These are phyloP conservation scores for Monilinia fructicola DNA, from an alignment of 2,329 filamentous ascomycete species.

Conservation along the genomic window DNA sequence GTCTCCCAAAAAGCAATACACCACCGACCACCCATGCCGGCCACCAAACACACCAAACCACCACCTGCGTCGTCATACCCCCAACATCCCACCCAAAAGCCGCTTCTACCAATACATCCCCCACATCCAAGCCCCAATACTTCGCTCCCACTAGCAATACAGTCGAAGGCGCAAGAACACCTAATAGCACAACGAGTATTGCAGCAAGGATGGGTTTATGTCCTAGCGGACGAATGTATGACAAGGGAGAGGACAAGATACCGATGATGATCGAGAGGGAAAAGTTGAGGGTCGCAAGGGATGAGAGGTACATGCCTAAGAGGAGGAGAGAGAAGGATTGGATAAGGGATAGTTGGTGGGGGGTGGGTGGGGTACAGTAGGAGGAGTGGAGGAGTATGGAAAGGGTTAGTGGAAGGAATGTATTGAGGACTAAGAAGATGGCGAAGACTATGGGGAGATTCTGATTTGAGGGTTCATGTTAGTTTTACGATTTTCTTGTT, in stretches of 20 bases:
- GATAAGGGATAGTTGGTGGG: slow-evolving; percentile 73
- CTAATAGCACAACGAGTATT: slow-evolving; percentile 53
- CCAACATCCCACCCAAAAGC: slow-evolving; percentile 87
- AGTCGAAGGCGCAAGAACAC: slow-evolving; percentile 59
- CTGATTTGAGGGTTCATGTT: slow-evolving; percentile 43
- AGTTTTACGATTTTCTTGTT: neutral
- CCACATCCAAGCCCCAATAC: slow-evolving; percentile 51
- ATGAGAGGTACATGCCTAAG: slow-evolving; percentile 86
- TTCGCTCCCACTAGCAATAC: slow-evolving; percentile 51
- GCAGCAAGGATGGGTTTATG: slow-evolving; percentile 44
- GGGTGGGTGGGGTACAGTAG: slow-evolving; percentile 50
- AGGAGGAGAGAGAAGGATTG: slow-evolving; percentile 92
- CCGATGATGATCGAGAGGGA: slow-evolving; percentile 84
- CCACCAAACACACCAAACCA: slow-evolving; percentile 96
- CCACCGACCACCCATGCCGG: slow-evolving; percentile 78
- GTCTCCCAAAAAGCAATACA: slow-evolving; percentile 52
- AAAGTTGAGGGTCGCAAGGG: slow-evolving; percentile 94
- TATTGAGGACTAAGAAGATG: slow-evolving; percentile 55
- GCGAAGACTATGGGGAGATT: slow-evolving; percentile 59
- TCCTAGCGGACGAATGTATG: slow-evolving; percentile 62
- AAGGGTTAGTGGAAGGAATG: slow-evolving; percentile 56
- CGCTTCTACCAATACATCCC: slow-evolving; percentile 65
- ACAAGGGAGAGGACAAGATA: slow-evolving; percentile 72
- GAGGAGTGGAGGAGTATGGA: slow-evolving; percentile 54
- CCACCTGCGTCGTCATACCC: slow-evolving; percentile 84